A percentile compares a stretch with the other conserved stretches of the same genome.
Conservation (phyloP, 192 early-diverging fungal species). For the Coemansia sp. region DNA sequence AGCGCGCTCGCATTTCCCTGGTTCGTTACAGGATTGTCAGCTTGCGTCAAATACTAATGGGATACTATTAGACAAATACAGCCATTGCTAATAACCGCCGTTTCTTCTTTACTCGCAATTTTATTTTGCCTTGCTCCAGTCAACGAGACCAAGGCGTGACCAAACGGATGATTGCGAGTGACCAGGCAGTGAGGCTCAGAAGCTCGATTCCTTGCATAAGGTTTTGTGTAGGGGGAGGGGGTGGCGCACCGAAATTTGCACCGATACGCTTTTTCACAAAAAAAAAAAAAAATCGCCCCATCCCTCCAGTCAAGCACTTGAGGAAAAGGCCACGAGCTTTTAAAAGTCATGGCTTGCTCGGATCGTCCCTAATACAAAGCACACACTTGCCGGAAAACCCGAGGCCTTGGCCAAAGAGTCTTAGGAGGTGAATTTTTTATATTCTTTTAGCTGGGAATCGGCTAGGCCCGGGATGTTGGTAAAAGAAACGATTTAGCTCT, state of each 20-base stretch:
- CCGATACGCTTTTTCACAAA: not conserved
- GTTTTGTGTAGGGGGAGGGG: not conserved
- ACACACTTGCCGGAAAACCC: not conserved
- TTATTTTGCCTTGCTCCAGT: not conserved
- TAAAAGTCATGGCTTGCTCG: not conserved
- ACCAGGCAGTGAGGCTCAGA: not conserved
- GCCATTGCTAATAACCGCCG: not conserved
- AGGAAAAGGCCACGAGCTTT: not conserved
- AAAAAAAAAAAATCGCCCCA: not conserved
- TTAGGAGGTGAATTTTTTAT: not conserved
- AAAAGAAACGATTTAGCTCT: not conserved
- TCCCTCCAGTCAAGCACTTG: not conserved
- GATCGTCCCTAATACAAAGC: not conserved
- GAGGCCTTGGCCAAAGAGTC: not conserved
- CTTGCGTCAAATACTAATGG: not conserved
- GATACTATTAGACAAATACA: not conserved
- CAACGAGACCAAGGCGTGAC: not conserved
- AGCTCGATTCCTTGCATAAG: too few species aligned
- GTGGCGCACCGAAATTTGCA: conserved; percentile 1
- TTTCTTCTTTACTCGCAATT: not conserved
- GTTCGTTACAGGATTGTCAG: not conserved
- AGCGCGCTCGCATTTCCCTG: not conserved
- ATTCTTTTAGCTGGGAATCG: not conserved
- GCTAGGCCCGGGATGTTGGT: not conserved
- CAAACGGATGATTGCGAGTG: not conserved